Conservation (phyloP, 768 basidiomycete genomes). For the Arthromyces matolae region DNA sequence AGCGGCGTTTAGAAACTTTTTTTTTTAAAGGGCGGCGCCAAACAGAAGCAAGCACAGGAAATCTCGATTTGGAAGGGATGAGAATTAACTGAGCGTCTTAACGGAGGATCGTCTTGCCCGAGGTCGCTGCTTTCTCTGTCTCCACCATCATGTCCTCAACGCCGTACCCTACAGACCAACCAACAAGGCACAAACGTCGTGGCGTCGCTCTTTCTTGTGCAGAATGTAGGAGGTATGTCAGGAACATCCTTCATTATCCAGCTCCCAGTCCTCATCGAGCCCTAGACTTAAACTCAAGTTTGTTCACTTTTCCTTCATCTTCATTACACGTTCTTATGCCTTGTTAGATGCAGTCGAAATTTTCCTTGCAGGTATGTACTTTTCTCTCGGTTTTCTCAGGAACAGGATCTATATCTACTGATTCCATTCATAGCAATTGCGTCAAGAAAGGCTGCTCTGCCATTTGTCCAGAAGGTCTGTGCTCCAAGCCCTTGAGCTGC, state of each 20-base stretch:
- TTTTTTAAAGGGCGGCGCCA: slow-evolving; percentile 19
- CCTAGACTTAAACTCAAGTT: slow-evolving; percentile 66
- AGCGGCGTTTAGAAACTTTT: slow-evolving; percentile 13
- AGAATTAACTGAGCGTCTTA: slow-evolving; percentile 12
- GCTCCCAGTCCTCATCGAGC: slow-evolving; percentile 11
- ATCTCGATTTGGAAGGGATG: slow-evolving; percentile 12
- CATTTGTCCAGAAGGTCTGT: slow-evolving; percentile 63
- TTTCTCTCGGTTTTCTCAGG: slow-evolving; percentile 1
- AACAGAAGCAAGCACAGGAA: slow-evolving; percentile 22
- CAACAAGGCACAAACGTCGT: slow-evolving; percentile 45
- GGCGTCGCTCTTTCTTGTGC: slow-evolving; percentile 61
- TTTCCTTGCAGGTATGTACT: slow-evolving; percentile 59
- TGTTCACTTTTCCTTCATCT: slow-evolving; percentile 19
- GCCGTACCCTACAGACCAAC: slow-evolving; percentile 22
- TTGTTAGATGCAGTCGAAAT: slow-evolving; percentile 52
- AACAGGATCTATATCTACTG: slow-evolving; percentile 13
- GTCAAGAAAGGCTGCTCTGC: slow-evolving; percentile 56
- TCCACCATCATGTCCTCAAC: slow-evolving; percentile 24
- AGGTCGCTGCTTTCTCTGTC: slow-evolving; percentile 17
- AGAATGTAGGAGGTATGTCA: slow-evolving; percentile 59
- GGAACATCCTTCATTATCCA: slow-evolving; percentile 13
- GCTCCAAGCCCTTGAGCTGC: slow-evolving; percentile 10
- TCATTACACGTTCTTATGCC: slow-evolving; percentile 10
- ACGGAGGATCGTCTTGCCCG: slow-evolving; percentile 28
- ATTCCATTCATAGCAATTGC: slow-evolving; percentile 40